Percentiles rank a stretch among this genome's conserved stretches.
These are phyloP conservation scores for Straminergon stramineum DNA, from an alignment of 225 moss, liverwort and hornwort species.

Conservation along the genomic window DNA sequence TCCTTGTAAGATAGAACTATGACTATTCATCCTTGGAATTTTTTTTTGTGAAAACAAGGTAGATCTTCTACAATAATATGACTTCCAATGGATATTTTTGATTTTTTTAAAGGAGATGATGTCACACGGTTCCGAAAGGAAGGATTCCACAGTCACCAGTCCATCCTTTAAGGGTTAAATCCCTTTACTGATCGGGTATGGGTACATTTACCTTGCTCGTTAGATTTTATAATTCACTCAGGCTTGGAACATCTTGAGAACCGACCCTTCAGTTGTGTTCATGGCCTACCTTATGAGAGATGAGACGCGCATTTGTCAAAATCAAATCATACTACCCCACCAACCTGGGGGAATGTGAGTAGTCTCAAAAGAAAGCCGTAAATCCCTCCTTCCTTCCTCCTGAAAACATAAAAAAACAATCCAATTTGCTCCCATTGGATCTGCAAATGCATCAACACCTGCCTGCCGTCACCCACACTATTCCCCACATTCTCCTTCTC, in stretches of 20 bases:
- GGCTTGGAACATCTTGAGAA: background rate
- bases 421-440: background rate
- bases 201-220: too few species aligned
- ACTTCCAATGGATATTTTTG: too few species aligned
- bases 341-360: background rate
- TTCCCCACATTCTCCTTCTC: background rate
- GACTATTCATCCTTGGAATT: too few species aligned
- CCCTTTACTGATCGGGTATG: too few species aligned
- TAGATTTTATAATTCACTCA: background rate
- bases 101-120: too few species aligned
- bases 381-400: background rate
- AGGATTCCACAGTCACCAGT: too few species aligned
- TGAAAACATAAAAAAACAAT: background rate
- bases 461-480: background rate
- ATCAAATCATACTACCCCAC: background rate
- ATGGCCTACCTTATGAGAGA: too few species aligned
- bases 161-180: too few species aligned
- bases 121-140: too few species aligned
- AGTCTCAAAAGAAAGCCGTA: background rate
- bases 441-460: background rate
- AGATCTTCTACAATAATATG: too few species aligned
- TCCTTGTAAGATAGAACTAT: too few species aligned
- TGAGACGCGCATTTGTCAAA: background rate
- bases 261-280: background rate
- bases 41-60: too few species aligned